Evolutionary conservation across 164 flowering plant species (phyloP), one percentile per base, ranked within the genome.

Genomic region (Hamamelis virginiana): DNA sequence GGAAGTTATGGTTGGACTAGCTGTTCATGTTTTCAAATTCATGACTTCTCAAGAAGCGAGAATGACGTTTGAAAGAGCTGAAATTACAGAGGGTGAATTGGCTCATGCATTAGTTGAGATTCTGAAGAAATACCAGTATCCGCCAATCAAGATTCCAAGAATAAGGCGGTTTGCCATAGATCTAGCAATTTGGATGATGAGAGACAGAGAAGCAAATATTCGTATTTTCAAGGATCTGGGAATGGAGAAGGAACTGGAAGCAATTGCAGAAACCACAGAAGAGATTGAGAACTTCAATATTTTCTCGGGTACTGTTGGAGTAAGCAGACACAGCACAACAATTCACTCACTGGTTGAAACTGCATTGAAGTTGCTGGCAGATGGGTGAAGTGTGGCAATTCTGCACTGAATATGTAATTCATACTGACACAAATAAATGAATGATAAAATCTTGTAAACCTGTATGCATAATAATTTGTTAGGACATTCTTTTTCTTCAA

Each of bases 121-220:
- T 69, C 79, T 93, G 75, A 79, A 63, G 71, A 80, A 83, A 26
- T 67, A 86, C 76, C 66, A 57, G 57, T 48, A 84, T 52, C 98
- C 98, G 21, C 78, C 85, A 1, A 72, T 70, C 41, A 83, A 83
- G 67, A 79, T 81, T 73, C 97, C 98, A 18, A 80, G 92, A 73
- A 86, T 91, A 65, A 78, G 98, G 68, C 80, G 97, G 77, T 91
- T 87, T 66, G 72, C 81, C 13, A 78, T 93, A 63, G 98, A 91
- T 76, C 67, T 91, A 69, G 86, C 88, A 22, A 87, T 88, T 23
- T 87, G 88, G 91, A 89, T 91, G 97, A 91, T 93, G 97, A 74
- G 65, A 69, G 80, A 78, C 59, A 80, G 84, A 10, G 50, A 52
- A 19, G 46, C 74, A 57, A 86, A 77, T 25, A 69, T 83, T 25